Evolutionary conservation across 106 monocot species (phyloP).

Genomic region (Dendrobium officinale): DNA sequence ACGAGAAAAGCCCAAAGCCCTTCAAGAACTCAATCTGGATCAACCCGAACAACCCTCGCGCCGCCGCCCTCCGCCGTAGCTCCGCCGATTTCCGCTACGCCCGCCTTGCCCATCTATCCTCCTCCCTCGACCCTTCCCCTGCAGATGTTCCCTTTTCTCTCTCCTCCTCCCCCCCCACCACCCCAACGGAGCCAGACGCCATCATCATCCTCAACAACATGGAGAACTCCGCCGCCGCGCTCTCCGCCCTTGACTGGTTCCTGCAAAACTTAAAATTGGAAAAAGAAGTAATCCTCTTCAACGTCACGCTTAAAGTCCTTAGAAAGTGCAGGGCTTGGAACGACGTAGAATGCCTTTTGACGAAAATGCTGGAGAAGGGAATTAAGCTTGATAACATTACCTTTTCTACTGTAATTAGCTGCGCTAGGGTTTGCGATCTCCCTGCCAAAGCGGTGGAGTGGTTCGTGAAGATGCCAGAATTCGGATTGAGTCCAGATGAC

Average conservation of each 20-base stretch:
- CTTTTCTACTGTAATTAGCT: constrained; percentile 69
- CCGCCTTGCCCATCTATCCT: constrained; percentile 40
- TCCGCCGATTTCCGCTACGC: constrained; percentile 43
- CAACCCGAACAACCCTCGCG: constrained; percentile 54
- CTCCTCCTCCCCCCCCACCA: constrained; percentile 7
- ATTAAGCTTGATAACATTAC: constrained; percentile 66
- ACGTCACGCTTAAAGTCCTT: constrained; percentile 67
- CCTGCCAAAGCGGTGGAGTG: constrained; percentile 66
- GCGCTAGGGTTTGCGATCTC: constrained; percentile 50
- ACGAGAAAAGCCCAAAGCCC: constrained; percentile 20
- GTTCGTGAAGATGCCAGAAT: constrained; percentile 81
- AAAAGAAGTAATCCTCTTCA: constrained; percentile 60
- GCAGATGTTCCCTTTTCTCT: constrained; percentile 5
- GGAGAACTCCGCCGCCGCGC: constrained; percentile 32
- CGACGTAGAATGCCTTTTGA: constrained; percentile 28
- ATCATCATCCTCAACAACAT: constrained; percentile 61
- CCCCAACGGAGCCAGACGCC: constrained; percentile 57
- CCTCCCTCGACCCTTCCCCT: constrained; percentile 22
- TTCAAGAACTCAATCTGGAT: constrained; percentile 64
- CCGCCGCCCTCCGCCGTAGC: constrained; percentile 21
- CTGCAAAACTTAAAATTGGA: constrained; percentile 21
- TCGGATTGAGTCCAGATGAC: constrained; percentile 42
- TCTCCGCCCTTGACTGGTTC: constrained; percentile 59
- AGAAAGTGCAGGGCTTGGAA: constrained; percentile 40
- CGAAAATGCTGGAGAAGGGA: constrained; percentile 41